Evolutionary conservation across 768 basidiomycete species (phyloP).

Genomic region (Boletus patriciae): DNA sequence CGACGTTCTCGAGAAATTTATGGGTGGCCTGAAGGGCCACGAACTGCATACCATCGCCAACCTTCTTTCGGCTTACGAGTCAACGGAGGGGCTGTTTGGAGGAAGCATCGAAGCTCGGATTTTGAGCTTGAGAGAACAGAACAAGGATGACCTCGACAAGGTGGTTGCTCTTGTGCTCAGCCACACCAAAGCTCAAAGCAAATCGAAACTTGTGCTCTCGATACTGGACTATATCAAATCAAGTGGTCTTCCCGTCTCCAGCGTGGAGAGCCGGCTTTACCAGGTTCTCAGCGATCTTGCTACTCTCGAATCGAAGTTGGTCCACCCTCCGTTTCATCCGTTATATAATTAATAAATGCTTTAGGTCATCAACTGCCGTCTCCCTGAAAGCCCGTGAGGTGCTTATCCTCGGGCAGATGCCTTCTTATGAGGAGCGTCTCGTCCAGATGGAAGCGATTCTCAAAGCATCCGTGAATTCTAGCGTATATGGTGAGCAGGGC

Average conservation of each 20-base stretch:
- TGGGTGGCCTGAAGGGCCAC: conserved; percentile 81
- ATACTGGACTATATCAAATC: conserved; percentile 90
- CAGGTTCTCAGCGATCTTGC: conserved; percentile 80
- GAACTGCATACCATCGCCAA: conserved; percentile 76
- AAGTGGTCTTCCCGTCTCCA: conserved; percentile 71
- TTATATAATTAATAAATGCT: conserved; percentile 3
- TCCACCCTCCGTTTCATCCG: conserved; percentile 6
- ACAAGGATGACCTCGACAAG: conserved; percentile 90
- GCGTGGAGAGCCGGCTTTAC: conserved; percentile 70
- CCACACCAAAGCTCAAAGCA: conserved; percentile 93
- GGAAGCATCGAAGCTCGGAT: conserved; percentile 94
- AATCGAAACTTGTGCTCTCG: conserved; percentile 82
- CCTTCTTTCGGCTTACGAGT: conserved; percentile 75
- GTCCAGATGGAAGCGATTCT: conserved; percentile 94
- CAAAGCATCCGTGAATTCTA: conserved; percentile 81
- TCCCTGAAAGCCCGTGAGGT: conserved; percentile 96
- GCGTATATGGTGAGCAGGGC: conserved; percentile 86
- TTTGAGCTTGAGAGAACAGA: conserved; percentile 82
- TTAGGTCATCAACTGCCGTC: conserved; percentile 85
- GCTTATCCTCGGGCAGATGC: conserved; percentile 93
- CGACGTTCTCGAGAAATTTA: conserved; percentile 77
- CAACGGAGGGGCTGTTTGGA: conserved; percentile 90
- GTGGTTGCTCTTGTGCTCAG: conserved; percentile 86
- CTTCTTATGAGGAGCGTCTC: conserved; percentile 92
- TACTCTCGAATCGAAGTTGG: conserved; percentile 83